Percentiles rank a stretch among this genome's conserved stretches.
Conservation (phyloP, 805 yeast genomes). For the Candida boleticola region DNA sequence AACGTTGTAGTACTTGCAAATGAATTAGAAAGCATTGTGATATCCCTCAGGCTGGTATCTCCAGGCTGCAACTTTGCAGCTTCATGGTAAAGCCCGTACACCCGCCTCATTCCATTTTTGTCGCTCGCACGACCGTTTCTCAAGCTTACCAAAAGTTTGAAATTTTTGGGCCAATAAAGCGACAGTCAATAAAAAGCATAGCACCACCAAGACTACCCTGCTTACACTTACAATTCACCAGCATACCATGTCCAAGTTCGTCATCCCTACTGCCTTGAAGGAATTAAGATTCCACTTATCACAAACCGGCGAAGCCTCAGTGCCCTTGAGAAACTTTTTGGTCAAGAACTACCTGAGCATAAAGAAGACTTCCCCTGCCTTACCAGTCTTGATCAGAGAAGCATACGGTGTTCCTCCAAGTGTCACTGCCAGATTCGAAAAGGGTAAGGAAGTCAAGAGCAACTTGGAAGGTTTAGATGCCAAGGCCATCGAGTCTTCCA, state of each 20-base stretch:
- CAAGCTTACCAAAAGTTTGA: too few relatives aligned
- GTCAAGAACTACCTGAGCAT: constrained; percentile 63
- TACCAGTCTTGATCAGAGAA: constrained; percentile 80
- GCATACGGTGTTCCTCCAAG: constrained; percentile 70
- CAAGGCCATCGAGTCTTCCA: constrained; percentile 41
- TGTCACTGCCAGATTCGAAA: constrained; percentile 69
- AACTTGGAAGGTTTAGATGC: constrained; percentile 48
- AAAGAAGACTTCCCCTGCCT: constrained; percentile 52
- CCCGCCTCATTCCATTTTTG: too few relatives aligned
- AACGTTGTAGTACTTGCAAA: too few relatives aligned
- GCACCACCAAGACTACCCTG: too few relatives aligned
- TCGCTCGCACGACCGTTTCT: too few relatives aligned
- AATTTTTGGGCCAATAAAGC: not conserved
- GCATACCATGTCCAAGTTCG: constrained; percentile 43
- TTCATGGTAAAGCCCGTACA: too few relatives aligned
- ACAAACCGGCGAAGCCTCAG: constrained; percentile 73
- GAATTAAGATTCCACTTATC: constrained; percentile 82
- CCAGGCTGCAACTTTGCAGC: too few relatives aligned
- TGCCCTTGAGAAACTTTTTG: constrained; percentile 63
- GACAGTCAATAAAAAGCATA: not conserved
- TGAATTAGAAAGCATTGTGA: too few relatives aligned
- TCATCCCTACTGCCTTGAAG: constrained; percentile 56
- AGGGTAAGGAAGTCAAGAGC: constrained; percentile 50
- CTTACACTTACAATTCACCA: too few relatives aligned
- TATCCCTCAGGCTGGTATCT: too few relatives aligned